Base-by-base conservation (phyloP, 2,329 filamentous ascomycete genomes). In the Neonectria coccinea region DNA sequence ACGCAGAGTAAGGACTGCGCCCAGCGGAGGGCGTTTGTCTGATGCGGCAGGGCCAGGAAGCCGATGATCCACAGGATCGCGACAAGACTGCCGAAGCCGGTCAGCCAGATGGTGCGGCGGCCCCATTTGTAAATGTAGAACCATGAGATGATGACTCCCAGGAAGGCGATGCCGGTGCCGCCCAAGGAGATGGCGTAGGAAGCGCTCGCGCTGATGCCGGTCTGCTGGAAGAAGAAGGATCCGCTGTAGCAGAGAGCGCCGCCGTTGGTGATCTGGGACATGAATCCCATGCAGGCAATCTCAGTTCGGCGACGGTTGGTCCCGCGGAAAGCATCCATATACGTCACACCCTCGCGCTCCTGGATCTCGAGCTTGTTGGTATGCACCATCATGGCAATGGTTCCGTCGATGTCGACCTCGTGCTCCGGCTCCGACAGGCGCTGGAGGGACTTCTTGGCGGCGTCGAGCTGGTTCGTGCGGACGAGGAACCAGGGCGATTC, bases 311-410 rank as follows among this genome's bases (percentile, higher is more conserved):
- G 79, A 2, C 79, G 76, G 70, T 86, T 81, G 16, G 79, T 79
- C 27, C 84, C 84, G 11, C 75, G 75, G 79, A 86, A 86, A 64
- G 80, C 82, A 66, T 86, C 83, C 59, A 70, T 67, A 64, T 84
- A 84, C 1, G 68, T 75, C 12, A 77, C 78, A 2, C 83, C 82
- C 0, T 67, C 65, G 1, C 73, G 76, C 64, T 80, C 74, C 59
- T 80, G 74, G 59, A 80, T 77, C 70, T 86, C 84, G 4, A 83
- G 69, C 71, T 83, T 78, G 70, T 83, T 78, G 33, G 82, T 84
- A 59, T 82, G 78, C 1, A 81, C 76, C 76, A 84, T 83, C 65
- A 81, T 74, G 41, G 79, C 78, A 29, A 83, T 66, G 1, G 77
- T 76, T 42, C 75, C 71, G 25, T 81, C 79, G 51, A 76, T 67